A percentile compares a stretch with the other conserved stretches of the same genome.
These are phyloP conservation scores for Erythrophleum fordii DNA, from an alignment of 306 rosid species.

Conservation along the genomic window DNA sequence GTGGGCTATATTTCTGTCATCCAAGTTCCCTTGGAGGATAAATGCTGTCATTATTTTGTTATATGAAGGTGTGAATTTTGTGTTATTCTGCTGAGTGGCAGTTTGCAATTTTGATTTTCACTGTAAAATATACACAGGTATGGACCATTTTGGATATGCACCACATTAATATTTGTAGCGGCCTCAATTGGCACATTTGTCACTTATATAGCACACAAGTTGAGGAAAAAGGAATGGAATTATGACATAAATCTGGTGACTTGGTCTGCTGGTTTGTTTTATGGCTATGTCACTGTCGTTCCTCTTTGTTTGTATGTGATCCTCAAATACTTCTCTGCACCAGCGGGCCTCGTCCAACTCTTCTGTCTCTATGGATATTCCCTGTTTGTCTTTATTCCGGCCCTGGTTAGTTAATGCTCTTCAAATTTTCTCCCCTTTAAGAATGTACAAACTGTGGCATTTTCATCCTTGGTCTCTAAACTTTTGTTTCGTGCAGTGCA, in stretches of 20 bases:
- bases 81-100: neutral
- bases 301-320: slow-evolving; percentile 67
- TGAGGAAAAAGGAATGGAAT: slow-evolving; percentile 67
- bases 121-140: slow-evolving; percentile 55
- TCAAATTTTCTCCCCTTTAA: slow-evolving; percentile 2
- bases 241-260: slow-evolving; percentile 83
- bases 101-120: slow-evolving; percentile 19
- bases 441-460: neutral
- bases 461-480: slow-evolving; percentile 4
- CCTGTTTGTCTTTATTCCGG: slow-evolving; percentile 77
- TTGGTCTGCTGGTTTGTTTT: slow-evolving; percentile 90
- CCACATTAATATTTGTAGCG: slow-evolving; percentile 84
- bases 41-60: neutral
- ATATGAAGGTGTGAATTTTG: neutral
- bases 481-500: slow-evolving; percentile 57
- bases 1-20: neutral
- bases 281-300: slow-evolving; percentile 76
- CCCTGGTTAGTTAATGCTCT: slow-evolving; percentile 60
- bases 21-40: neutral
- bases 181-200: slow-evolving; percentile 86
- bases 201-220: slow-evolving; percentile 74
- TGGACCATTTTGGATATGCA: slow-evolving; percentile 93
- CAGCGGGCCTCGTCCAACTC: slow-evolving; percentile 81
- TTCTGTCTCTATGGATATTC: slow-evolving; percentile 92
- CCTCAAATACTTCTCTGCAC: slow-evolving; percentile 88